Base-by-base conservation (phyloP, 352 stramenopile species). In the Pythium aristosporum region DNA sequence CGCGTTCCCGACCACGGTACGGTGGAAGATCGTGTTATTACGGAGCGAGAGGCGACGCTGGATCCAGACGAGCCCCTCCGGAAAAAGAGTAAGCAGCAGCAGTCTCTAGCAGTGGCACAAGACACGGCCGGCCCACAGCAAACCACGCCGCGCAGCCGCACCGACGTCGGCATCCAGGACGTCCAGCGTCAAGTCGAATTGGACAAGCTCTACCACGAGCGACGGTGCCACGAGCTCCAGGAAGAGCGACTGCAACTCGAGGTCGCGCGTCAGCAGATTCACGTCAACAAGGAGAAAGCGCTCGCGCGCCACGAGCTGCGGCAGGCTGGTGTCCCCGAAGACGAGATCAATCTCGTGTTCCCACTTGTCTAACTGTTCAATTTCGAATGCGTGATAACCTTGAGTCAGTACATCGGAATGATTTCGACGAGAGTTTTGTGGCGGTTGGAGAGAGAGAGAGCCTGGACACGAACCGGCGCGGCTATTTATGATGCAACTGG, bases 241-340 rank as follows among this genome's bases (percentile, higher is more conserved):
- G 57, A 61, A 18, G 39, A 58, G 23, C 34, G 36, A 32, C 48
- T 64, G 1, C 15, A 52, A 32, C 39, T 56, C 21, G 42, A 60
- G 3, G 48, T 64, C 39, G 48, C 55, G 32, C 55, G 46, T 16
- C 30, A 57, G 18, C 47, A 54, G 11, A 61, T 69, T 23, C 44
- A 61, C 8, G 9, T 57, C 36, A 53, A 36, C 25, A 69, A 69
- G 41, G 53, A 69, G 32, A 61, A 63, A 16, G 55, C 53, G 21
- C 37, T 69, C 6, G 53, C 63, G 18, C 30, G 55, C 1, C 30
- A 53, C 32, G 63, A 69, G 25, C 49, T 69, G 47, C 54, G 55
- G 2, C 49, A 60, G 5, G 63, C 63, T 2, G 63, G 63, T 28
- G 55, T 69, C n/a, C 37, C 63, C 13, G 55, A 69, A n/a, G 32